Evolutionary conservation across 1,139 yeast genomes (phyloP).

Genomic region (Suhomyces anneliseae): DNA sequence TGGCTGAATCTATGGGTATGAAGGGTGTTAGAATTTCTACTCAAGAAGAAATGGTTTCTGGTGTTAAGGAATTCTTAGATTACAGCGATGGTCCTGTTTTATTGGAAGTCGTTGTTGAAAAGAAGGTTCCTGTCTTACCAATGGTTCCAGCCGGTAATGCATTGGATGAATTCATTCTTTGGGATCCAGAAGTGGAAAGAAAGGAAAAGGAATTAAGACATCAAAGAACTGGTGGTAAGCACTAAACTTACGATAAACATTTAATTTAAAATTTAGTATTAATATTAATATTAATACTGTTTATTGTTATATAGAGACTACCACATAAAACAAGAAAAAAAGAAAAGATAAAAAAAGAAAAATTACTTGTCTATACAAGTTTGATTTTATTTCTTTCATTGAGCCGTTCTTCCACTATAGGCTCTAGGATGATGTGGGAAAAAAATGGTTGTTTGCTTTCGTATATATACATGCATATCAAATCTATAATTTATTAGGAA

Average conservation of each 20-base stretch:
- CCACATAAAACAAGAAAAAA: too few species aligned
- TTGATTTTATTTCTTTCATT: background rate
- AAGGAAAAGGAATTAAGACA: conserved; percentile 66
- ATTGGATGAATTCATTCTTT: conserved; percentile 85
- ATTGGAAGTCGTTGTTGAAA: conserved; percentile 87
- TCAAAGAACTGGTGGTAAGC: conserved; percentile 59
- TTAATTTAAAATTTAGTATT: background rate
- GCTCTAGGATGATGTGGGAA: background rate
- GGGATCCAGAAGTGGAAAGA: conserved; percentile 77
- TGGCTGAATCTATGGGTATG: conserved; percentile 93
- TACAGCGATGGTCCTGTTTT: conserved; percentile 78
- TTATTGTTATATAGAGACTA: background rate
- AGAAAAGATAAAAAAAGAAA: too few species aligned
- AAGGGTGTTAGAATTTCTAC: conserved; percentile 73
- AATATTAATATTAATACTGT: background rate
- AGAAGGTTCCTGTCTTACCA: conserved; percentile 96
- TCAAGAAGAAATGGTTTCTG: conserved; percentile 56
- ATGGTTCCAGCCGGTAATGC: conserved; percentile 98
- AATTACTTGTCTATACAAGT: too few species aligned
- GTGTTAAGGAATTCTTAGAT: conserved; percentile 70
- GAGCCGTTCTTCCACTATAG: background rate
- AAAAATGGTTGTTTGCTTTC: background rate
- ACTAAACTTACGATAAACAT: conserved; percentile 23
- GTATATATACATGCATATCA: background rate
- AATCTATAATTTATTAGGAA: background rate